These are phyloP conservation scores for Kurtzmaniella fragi DNA, from an alignment of 805 yeast genomes.

Conservation along the genomic window DNA sequence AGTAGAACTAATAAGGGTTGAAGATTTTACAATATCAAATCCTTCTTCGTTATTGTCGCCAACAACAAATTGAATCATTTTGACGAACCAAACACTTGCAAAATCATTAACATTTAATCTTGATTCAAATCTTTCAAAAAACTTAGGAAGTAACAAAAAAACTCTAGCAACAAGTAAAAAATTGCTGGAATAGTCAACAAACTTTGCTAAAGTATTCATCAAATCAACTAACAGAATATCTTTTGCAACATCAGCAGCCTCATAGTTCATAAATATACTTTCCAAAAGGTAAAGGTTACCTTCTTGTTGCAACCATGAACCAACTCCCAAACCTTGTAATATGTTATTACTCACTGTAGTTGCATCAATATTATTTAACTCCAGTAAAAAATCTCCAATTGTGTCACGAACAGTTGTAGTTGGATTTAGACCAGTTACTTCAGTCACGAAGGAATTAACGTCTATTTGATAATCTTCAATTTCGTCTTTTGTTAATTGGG, in stretches of 20 bases:
- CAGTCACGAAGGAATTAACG: constrained; percentile 65
- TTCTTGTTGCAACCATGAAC: constrained; percentile 32
- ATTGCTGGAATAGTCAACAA: constrained; percentile 8
- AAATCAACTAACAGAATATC: constrained; percentile 16
- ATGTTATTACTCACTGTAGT: constrained; percentile 13
- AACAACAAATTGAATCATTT: constrained; percentile 21
- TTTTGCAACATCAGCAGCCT: constrained; percentile 13
- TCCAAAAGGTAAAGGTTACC: constrained; percentile 37
- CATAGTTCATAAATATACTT: constrained; percentile 39
- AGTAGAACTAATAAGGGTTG: constrained; percentile 49
- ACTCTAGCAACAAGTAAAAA: constrained; percentile 44
- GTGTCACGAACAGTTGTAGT: constrained; percentile 52
- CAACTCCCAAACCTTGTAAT: constrained; percentile 4
- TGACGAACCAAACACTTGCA: constrained; percentile 23
- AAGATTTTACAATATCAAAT: constrained; percentile 17
- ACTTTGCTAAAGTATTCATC: constrained; percentile 11
- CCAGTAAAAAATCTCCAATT: constrained; percentile 50
- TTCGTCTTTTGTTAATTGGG: constrained; percentile 38
- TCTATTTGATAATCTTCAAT: constrained; percentile 52
- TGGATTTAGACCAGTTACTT: constrained; percentile 64
- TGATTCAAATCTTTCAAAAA: constrained; percentile 47
- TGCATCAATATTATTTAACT: constrained; percentile 41
- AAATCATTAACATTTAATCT: constrained; percentile 23
- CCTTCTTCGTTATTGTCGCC: constrained; percentile 2
- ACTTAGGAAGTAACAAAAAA: constrained; percentile 50